phyloP scores from a whole-genome alignment of 805 yeast genomes.

The Monosporozyma aerobia region DNA sequence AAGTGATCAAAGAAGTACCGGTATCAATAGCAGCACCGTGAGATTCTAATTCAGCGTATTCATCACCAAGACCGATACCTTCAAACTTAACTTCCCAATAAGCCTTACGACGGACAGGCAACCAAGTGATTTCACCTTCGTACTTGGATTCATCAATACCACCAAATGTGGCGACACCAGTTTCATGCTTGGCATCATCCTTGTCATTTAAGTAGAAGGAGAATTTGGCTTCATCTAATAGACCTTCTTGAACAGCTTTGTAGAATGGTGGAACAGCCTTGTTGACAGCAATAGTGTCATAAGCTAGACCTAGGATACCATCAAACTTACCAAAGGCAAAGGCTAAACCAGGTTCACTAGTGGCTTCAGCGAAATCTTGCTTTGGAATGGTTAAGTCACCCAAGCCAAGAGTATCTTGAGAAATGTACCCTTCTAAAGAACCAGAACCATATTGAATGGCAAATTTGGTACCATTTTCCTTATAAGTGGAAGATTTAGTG shows the following conservation, averaged over 20 bases:
- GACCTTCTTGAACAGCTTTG: slow-evolving; percentile 73
- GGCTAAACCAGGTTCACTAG: slow-evolving; percentile 93
- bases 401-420: slow-evolving; percentile 71
- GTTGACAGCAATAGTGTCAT: slow-evolving; percentile 83
- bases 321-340: slow-evolving; percentile 98
- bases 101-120: slow-evolving; percentile 98
- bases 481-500: slow-evolving; percentile 69
- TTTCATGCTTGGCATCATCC: slow-evolving; percentile 50
- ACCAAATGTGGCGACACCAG: slow-evolving; percentile 93
- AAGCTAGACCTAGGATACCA: slow-evolving; percentile 93
- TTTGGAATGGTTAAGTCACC: slow-evolving; percentile 72
- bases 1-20: slow-evolving; percentile 91
- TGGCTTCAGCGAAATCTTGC: slow-evolving; percentile 96
- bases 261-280: slow-evolving; percentile 88
- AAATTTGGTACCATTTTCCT: slow-evolving; percentile 79
- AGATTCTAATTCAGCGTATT: slow-evolving; percentile 69
- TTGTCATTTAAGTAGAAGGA: slow-evolving; percentile 90
- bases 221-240: slow-evolving; percentile 76
- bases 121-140: slow-evolving; percentile 82
- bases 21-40: slow-evolving; percentile 98
- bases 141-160: slow-evolving; percentile 75
- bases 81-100: slow-evolving; percentile 98
- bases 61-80: slow-evolving; percentile 85
- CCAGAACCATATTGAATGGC: slow-evolving; percentile 90
- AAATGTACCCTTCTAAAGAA: slow-evolving; percentile 81